Conservation (phyloP, 2,329 filamentous ascomycete genomes). For the Fusarium luffae region DNA sequence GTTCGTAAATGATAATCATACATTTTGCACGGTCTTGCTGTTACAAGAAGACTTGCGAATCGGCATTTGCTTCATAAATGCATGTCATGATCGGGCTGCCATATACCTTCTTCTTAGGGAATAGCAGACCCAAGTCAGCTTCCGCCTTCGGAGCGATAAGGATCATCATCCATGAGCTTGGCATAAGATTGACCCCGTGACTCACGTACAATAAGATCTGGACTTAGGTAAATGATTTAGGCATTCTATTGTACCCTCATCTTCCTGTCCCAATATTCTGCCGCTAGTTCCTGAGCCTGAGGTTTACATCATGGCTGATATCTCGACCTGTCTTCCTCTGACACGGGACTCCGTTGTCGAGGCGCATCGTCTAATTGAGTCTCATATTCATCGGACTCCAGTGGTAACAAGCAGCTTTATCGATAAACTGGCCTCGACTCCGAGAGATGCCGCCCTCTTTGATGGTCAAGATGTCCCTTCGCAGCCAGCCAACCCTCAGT, state of each 20-base stretch:
- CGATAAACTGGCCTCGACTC: background rate
- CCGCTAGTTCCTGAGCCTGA: accelerated
- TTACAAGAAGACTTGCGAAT: background rate
- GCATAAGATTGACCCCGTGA: background rate
- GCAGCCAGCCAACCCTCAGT: background rate
- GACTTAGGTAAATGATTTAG: background rate
- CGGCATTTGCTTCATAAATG: background rate
- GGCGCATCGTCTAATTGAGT: background rate
- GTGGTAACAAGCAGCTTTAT: slow-evolving; percentile 1
- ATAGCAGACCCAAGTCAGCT: background rate
- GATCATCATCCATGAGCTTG: background rate
- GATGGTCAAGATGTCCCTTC: too few species aligned
- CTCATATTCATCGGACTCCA: background rate
- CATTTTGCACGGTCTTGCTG: background rate
- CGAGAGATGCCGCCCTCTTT: background rate
- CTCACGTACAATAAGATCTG: accelerated
- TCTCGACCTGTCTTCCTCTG: background rate
- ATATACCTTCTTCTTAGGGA: background rate
- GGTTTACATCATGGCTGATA: background rate
- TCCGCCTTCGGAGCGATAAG: background rate
- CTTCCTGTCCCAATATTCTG: accelerated
- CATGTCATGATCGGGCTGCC: background rate
- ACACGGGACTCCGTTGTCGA: slow-evolving; percentile 3
- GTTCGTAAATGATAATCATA: background rate
- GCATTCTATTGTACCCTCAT: background rate